Evolutionary conservation across 106 monocot species (phyloP), one percentile per base, ranked within the genome.

Genomic region (Gastrodia elata): DNA sequence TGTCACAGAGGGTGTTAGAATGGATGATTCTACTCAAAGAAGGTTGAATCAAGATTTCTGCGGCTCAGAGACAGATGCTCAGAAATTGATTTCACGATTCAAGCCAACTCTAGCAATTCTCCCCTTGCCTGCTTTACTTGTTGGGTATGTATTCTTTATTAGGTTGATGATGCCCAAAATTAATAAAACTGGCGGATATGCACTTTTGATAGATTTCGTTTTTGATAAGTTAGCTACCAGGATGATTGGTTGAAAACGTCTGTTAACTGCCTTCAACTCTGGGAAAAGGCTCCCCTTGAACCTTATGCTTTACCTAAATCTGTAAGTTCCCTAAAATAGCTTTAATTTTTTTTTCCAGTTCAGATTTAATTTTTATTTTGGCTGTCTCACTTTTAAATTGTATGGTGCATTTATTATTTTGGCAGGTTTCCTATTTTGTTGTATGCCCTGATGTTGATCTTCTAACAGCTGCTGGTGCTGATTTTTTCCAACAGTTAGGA

Each of bases 171-270:
- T 30, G 9, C 14, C 61, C 61, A 32, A 6, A 30, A 61, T 61
- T 27, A 32, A 30, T 24, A 61, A 14, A 61, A 11, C 24, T 68
- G 25, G 40, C 38, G 78, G 15, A 37, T 69, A 55, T 75, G 32
- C 56, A 28, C 35, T 38, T 41, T 65, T 38, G 27, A 65, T 65
- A 8, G 3, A 3, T 65, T 65, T 52, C 11, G 70, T 76, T 37
- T 24, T 18, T 68, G 35, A 18, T 82, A 28, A 72, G 27, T 32
- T 80, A 96, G 95, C 70, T 96, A 96, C 79, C 95, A 97, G 83
- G 96, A 97, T 80, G 96, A 97, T 88, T 97, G 96, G 96, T 71
- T 97, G 74, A 93, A 90, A 78, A 86, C 90, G 48, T 88, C 96
- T 39, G 72, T 73, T 28, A 90, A 80, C 68, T 80, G 82, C 57